Conservation (phyloP, 768 basidiomycete genomes). For the Xerocomus spinulosus region DNA sequence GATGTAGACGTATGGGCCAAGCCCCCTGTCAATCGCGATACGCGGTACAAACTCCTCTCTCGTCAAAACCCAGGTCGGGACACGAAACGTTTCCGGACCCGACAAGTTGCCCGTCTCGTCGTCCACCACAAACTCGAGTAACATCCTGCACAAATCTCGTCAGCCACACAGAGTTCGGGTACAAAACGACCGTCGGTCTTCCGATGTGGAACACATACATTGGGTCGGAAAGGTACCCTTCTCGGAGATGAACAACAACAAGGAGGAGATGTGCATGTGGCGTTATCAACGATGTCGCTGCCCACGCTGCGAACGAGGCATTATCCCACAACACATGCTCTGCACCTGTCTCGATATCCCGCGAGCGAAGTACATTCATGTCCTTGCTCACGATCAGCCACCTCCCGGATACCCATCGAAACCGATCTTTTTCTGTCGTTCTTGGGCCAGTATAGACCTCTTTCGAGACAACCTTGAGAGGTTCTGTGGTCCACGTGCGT, state of each 20-base stretch:
- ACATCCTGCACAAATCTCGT: constrained; percentile 5
- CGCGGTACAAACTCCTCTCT: constrained; percentile 11
- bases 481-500: constrained; percentile 11
- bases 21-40: constrained; percentile 7
- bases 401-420: constrained; percentile 15
- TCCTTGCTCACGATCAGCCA: constrained; percentile 18
- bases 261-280: constrained; percentile 13
- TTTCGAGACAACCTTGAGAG: constrained; percentile 6
- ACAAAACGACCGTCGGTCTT: not conserved
- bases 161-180: not conserved
- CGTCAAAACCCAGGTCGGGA: constrained; percentile 11
- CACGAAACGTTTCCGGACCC: constrained; percentile 9
- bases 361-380: constrained; percentile 7
- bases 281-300: constrained; percentile 6
- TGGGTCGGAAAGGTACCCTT: constrained; percentile 6
- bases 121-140: constrained; percentile 17
- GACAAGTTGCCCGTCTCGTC: constrained; percentile 14
- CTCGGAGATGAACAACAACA: constrained; percentile 9
- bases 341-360: constrained; percentile 14
- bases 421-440: constrained; percentile 4
- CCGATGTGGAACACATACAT: constrained; percentile 10
- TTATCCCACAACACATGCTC: constrained; percentile 17
- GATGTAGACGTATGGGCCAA: constrained; percentile 14
- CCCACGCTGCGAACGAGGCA: constrained; percentile 6
- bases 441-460: constrained; percentile 7